Conservation (phyloP, 2,329 filamentous ascomycete species). For the Hymenoscyphus occultus region DNA sequence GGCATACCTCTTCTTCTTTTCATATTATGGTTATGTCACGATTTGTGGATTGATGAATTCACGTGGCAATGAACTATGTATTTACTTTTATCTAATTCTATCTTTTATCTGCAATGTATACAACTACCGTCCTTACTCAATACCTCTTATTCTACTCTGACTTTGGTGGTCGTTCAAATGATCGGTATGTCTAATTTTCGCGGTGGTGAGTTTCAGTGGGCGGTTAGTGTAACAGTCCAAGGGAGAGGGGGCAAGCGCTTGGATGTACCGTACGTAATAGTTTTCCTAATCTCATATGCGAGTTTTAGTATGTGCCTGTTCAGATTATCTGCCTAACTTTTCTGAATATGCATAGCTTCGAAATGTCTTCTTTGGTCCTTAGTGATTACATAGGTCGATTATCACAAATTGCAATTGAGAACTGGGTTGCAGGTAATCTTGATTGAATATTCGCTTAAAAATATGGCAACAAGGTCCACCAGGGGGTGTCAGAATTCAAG, state of each 20-base stretch:
- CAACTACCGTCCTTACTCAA: not conserved
- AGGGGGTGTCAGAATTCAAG: too few relatives aligned
- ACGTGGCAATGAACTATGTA: not conserved
- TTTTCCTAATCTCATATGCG: too few relatives aligned
- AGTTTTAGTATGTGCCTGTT: not conserved
- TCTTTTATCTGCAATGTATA: not conserved
- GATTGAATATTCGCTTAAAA: too few relatives aligned
- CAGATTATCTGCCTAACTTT: not conserved
- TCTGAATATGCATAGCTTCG: too few relatives aligned
- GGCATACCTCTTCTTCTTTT: not conserved
- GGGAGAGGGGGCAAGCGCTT: not conserved
- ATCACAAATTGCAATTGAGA: too few relatives aligned
- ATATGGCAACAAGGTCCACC: too few relatives aligned
- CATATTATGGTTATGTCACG: not conserved
- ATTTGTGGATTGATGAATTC: conserved; percentile 1
- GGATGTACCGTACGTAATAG: not conserved
- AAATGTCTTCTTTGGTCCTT: too few relatives aligned
- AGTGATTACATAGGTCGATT: too few relatives aligned
- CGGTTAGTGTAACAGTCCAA: not conserved
- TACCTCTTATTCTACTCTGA: not conserved
- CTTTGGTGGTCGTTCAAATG: not conserved
- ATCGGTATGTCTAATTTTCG: not conserved
- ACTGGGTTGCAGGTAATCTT: too few relatives aligned
- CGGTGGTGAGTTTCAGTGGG: not conserved
- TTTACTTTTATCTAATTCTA: not conserved